Evolutionary conservation across 768 basidiomycete genomes (phyloP).

Genomic region (Boletus subcaerulescens): DNA sequence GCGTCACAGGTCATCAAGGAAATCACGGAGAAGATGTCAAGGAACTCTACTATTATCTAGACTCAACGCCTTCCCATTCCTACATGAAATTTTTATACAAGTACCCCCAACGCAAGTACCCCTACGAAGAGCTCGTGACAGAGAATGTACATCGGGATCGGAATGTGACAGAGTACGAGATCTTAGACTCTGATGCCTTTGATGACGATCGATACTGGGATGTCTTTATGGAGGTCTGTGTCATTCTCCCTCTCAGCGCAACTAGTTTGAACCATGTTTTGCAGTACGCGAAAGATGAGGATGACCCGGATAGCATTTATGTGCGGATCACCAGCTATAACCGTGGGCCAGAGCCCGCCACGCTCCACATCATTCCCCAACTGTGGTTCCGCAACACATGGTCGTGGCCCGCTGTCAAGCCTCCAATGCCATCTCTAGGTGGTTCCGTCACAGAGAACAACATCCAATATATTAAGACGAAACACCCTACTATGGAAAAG

Average conservation of each 20-base stretch:
- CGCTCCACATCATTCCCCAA: slow-evolving; percentile 91
- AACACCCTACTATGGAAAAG: slow-evolving; percentile 72
- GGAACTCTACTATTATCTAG: slow-evolving; percentile 97
- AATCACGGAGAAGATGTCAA: slow-evolving; percentile 99
- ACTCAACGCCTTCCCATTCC: slow-evolving; percentile 97
- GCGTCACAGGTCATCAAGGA: slow-evolving; percentile 94
- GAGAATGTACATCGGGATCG: slow-evolving; percentile 82
- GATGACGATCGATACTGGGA: slow-evolving; percentile 98
- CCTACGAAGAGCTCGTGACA: slow-evolving; percentile 88
- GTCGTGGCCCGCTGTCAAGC: slow-evolving; percentile 83
- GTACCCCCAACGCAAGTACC: slow-evolving; percentile 89
- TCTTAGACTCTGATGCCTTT: slow-evolving; percentile 88
- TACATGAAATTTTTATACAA: slow-evolving; percentile 99
- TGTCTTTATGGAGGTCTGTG: slow-evolving; percentile 88
- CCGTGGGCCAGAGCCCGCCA: slow-evolving; percentile 92
- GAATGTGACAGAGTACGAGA: slow-evolving; percentile 88
- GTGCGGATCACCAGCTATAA: slow-evolving; percentile 96
- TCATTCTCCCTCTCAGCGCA: slow-evolving; percentile 1
- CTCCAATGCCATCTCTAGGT: slow-evolving; percentile 59
- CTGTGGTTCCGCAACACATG: slow-evolving; percentile 98
- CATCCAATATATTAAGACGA: slow-evolving; percentile 62
- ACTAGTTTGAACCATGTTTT: slow-evolving; percentile 2
- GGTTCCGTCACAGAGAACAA: slow-evolving; percentile 49
- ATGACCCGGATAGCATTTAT: slow-evolving; percentile 82
- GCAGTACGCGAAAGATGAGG: slow-evolving; percentile 97